phyloP scores from a whole-genome alignment of 2,329 filamentous ascomycete species.

The Penicillium sp. region DNA sequence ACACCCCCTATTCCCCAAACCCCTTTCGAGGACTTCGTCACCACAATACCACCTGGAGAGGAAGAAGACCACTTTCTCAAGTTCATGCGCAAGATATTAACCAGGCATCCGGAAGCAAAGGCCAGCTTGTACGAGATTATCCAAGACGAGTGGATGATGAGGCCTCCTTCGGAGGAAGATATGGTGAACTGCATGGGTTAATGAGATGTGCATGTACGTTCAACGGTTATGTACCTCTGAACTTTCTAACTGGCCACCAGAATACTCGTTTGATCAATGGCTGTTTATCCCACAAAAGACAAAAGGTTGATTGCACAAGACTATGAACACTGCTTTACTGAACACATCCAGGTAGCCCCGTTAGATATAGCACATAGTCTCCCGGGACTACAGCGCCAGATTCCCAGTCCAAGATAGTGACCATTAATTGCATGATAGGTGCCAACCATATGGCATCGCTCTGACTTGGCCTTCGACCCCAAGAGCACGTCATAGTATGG shows the following conservation, averaged over 20 bases:
- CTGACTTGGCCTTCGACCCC: neutral
- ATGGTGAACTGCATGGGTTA: neutral
- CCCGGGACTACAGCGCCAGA: neutral
- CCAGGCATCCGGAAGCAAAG: constrained; percentile 1
- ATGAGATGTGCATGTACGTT: neutral
- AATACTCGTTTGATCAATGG: no score
- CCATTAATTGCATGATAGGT: neutral
- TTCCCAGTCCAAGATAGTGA: neutral
- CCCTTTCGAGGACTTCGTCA: constrained; percentile 2
- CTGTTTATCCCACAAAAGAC: no score
- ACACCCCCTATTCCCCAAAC: neutral
- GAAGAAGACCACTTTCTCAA: constrained; percentile 3
- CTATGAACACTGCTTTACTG: neutral
- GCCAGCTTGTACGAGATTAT: neutral
- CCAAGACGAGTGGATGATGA: neutral
- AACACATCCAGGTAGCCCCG: neutral
- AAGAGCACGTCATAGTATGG: neutral
- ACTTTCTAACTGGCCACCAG: no score
- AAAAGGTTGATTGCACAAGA: no score
- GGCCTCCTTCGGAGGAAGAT: neutral
- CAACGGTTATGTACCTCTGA: no score
- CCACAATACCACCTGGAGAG: neutral
- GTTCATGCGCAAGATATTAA: constrained; percentile 3
- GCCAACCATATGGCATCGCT: neutral
- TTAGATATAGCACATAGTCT: neutral